phyloP scores from a whole-genome alignment of 1,284 basidiomycete genomes.

The Coniferiporia sulphurascens region DNA sequence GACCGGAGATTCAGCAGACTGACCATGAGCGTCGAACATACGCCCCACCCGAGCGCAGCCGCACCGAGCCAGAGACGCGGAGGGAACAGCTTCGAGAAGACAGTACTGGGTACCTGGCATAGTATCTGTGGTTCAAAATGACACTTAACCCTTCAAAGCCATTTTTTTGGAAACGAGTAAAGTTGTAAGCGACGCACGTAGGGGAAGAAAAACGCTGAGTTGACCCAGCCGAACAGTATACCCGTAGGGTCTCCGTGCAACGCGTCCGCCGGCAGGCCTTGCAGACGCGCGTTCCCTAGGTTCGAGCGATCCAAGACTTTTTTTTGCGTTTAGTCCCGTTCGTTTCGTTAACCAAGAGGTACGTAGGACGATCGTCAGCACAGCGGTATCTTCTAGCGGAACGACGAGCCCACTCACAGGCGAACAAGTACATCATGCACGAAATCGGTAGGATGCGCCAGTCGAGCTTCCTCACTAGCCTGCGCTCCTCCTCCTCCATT shows the following conservation, averaged over 20 bases:
- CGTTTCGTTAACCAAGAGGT: neutral
- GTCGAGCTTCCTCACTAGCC: constrained; percentile 63
- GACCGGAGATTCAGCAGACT: too few relatives aligned
- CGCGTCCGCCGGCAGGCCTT: constrained; percentile 58
- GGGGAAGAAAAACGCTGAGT: constrained; percentile 70
- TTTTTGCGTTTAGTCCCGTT: neutral
- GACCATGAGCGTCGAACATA: constrained; percentile 67
- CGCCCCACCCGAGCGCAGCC: constrained; percentile 65
- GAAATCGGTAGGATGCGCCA: constrained; percentile 62
- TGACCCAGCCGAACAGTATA: constrained; percentile 65
- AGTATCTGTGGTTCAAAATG: constrained; percentile 53
- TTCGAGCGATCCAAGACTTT: constrained; percentile 40
- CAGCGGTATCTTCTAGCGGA: neutral
- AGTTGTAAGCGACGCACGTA: constrained; percentile 43
- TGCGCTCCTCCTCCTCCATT: constrained; percentile 41
- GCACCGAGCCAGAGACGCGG: constrained; percentile 63
- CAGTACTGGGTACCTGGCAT: constrained; percentile 63
- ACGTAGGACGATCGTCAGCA: neutral
- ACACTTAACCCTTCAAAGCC: neutral
- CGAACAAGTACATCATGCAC: constrained; percentile 69
- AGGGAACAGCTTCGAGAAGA: constrained; percentile 60
- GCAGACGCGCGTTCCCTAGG: constrained; percentile 70
- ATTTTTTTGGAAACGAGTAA: neutral
- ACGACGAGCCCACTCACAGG: constrained; percentile 44
- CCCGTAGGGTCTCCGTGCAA: constrained; percentile 66